Conservation (phyloP, 1,284 basidiomycete genomes). For the Irpex sp. region DNA sequence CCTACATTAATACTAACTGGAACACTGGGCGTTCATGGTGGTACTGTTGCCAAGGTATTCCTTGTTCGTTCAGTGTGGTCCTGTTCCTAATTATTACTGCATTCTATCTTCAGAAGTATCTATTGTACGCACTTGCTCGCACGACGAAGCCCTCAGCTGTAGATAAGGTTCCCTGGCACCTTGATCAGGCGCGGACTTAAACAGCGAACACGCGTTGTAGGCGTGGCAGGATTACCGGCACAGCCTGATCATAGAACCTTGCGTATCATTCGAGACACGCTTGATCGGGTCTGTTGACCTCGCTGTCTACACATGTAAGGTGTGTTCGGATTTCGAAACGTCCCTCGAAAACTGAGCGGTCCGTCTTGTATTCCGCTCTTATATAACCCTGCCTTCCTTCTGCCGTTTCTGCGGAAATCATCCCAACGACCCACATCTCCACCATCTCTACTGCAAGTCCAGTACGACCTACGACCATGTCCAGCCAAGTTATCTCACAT, state of each 20-base stretch:
- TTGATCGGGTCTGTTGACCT: neutral
- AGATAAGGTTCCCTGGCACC: neutral
- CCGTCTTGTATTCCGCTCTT: neutral
- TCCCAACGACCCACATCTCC: neutral
- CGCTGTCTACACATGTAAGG: neutral
- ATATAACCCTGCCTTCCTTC: neutral
- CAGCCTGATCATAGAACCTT: neutral
- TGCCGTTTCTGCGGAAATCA: neutral
- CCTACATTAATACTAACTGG: neutral
- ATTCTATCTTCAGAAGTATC: too few species aligned
- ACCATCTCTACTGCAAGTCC: neutral
- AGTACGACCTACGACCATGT: neutral
- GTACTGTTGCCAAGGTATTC: too few species aligned
- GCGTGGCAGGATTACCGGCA: neutral
- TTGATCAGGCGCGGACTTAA: neutral
- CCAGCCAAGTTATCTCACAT: neutral
- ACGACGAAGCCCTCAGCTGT: neutral
- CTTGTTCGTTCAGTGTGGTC: too few species aligned
- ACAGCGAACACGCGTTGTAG: neutral
- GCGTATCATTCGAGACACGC: neutral
- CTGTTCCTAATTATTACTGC: too few species aligned
- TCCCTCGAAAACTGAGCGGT: neutral
- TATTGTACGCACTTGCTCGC: neutral
- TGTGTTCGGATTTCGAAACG: neutral
- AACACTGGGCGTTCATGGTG: neutral